phyloP scores from a whole-genome alignment of 495 filamentous ascomycete species.

The Emericellopsis terricola region DNA sequence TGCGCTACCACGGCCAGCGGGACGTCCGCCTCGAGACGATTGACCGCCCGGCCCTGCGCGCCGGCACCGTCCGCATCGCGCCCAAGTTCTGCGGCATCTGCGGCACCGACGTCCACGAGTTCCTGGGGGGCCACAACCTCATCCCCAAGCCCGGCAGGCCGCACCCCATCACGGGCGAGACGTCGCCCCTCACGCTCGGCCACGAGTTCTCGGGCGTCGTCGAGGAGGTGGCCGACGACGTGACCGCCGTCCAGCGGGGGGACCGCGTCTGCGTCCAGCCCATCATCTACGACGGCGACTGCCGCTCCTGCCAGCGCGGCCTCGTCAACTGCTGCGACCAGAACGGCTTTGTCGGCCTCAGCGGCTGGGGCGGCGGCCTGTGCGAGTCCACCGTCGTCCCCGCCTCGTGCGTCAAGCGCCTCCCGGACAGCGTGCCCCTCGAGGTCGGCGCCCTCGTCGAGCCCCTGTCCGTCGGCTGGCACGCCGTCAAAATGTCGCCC shows the following conservation, averaged over 20 bases:
- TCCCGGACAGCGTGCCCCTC: slow-evolving; percentile 41
- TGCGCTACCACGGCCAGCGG: not conserved
- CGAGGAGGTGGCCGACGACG: slow-evolving; percentile 24
- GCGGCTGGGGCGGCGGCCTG: slow-evolving; percentile 40
- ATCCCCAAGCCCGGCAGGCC: not conserved
- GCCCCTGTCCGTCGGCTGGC: slow-evolving; percentile 46
- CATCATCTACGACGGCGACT: not conserved
- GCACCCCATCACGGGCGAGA: not conserved
- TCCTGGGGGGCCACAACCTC: not conserved
- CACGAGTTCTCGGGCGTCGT: slow-evolving; percentile 39
- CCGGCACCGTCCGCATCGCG: not conserved
- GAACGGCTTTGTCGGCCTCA: slow-evolving; percentile 41
- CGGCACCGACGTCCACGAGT: not conserved
- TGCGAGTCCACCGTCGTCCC: slow-evolving; percentile 36
- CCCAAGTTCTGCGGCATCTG: not conserved
- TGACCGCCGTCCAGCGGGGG: slow-evolving; percentile 25
- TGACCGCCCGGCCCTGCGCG: not conserved
- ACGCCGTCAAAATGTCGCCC: slow-evolving; percentile 37
- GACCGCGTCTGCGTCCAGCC: slow-evolving; percentile 22
- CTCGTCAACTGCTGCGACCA: slow-evolving; percentile 37
- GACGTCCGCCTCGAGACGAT: not conserved
- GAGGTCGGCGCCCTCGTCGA: slow-evolving; percentile 45
- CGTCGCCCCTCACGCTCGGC: slow-evolving; percentile 22
- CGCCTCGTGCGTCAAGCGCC: slow-evolving; percentile 22
- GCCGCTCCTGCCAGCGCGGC: slow-evolving; percentile 24